These are phyloP conservation scores for Diaporthe sp. DNA, from an alignment of 2,329 filamentous ascomycete genomes.

Conservation along the genomic window DNA sequence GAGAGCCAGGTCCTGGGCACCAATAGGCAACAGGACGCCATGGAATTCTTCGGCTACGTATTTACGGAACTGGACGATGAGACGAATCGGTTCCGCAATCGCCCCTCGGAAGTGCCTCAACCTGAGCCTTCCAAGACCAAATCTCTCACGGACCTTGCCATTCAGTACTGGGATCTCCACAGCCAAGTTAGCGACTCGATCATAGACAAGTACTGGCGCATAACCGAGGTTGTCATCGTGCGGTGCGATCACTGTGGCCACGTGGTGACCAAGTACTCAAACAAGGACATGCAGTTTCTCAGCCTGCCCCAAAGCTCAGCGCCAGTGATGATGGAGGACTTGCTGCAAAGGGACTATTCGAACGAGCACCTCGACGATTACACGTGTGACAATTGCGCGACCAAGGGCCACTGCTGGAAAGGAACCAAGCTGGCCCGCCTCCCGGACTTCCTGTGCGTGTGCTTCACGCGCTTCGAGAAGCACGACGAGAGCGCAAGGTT, in stretches of 20 bases:
- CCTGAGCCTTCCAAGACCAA: constrained; percentile 35
- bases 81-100: constrained; percentile 72
- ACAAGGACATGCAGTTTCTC: constrained; percentile 65
- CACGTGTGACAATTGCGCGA: constrained; percentile 80
- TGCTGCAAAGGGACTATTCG: constrained; percentile 75
- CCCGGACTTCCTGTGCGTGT: constrained; percentile 81
- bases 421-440: constrained; percentile 80
- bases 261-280: constrained; percentile 54
- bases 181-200: constrained; percentile 77
- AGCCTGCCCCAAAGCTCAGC: constrained; percentile 47
- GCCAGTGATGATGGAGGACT: constrained; percentile 62
- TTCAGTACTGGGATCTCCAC: constrained; percentile 80
- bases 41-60: constrained; percentile 88
- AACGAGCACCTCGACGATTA: constrained; percentile 76
- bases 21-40: constrained; percentile 85
- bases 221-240: constrained; percentile 77
- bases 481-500: constrained; percentile 39
- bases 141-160: constrained; percentile 65
- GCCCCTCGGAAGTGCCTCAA: constrained; percentile 37
- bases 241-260: constrained; percentile 72
- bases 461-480: constrained; percentile 71
- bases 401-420: constrained; percentile 74
- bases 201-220: constrained; percentile 82
- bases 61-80: constrained; percentile 87
- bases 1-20: constrained; percentile 70